These are phyloP conservation scores for Podospora appendiculata DNA, from an alignment of 495 filamentous ascomycete genomes.

Conservation along the genomic window DNA sequence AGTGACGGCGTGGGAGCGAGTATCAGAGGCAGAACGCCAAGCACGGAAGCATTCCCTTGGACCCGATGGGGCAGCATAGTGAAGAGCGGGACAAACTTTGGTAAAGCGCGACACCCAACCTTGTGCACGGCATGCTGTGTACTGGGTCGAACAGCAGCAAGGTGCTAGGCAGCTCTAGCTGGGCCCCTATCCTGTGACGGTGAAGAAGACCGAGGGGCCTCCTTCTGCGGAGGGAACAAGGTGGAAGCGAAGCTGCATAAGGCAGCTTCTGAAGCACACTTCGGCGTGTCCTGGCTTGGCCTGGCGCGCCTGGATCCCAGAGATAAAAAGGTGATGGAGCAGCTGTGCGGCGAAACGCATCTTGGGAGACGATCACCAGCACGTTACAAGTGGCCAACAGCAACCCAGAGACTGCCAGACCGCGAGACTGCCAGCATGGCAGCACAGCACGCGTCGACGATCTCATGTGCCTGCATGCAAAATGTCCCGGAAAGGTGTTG, in stretches of 20 bases:
- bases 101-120: background rate
- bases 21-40: constrained; percentile 1
- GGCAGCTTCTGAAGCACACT: too few species aligned
- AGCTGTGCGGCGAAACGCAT: too few species aligned
- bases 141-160: background rate
- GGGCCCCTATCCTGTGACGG: too few species aligned
- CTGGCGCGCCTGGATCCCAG: too few species aligned
- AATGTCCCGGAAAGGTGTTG: constrained; percentile 3
- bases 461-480: constrained; percentile 12
- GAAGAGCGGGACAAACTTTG: constrained; percentile 2
- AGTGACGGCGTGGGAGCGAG: constrained; percentile 6
- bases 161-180: too few species aligned
- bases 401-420: background rate
- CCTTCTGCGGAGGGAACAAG: too few species aligned
- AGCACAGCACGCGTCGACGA: constrained; percentile 15
- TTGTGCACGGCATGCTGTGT: background rate
- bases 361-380: too few species aligned
- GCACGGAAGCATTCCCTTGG: constrained; percentile 7
- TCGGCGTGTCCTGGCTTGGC: too few species aligned
- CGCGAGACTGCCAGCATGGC: constrained; percentile 17
- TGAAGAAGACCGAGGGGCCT: too few species aligned
- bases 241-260: too few species aligned
- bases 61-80: constrained; percentile 2
- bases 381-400: background rate
- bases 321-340: too few species aligned